A percentile compares a stretch with the other conserved stretches of the same genome.
phyloP scores from a whole-genome alignment of 257 asterid genomes.

The Plectranthus barbatus region DNA sequence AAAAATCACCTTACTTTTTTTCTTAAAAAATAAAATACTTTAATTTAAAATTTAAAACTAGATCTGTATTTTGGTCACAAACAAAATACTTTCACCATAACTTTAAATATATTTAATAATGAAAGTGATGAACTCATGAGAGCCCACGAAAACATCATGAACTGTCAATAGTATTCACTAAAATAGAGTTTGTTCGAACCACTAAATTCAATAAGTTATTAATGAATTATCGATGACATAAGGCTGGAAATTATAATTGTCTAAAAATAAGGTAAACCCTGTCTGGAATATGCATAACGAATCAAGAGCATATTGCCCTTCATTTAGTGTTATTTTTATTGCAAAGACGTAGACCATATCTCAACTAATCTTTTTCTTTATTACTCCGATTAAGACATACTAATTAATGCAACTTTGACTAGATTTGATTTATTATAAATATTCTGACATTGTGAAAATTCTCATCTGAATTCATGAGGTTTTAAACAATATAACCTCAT shows the following conservation, averaged over 20 bases:
- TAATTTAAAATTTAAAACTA: too few species aligned
- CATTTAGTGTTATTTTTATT: neutral
- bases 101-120: too few species aligned
- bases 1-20: neutral
- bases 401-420: conserved; percentile 2
- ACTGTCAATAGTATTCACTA: too few species aligned
- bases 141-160: neutral
- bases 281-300: conserved; percentile 11
- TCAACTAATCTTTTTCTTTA: neutral
- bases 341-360: conserved; percentile 12
- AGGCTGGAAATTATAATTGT: neutral
- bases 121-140: neutral
- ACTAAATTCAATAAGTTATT: neutral
- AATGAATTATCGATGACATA: neutral
- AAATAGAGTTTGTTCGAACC: neutral
- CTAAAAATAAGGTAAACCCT: neutral
- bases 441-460: neutral
- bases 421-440: neutral
- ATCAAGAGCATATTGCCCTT: conserved; percentile 6
- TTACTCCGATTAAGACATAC: conserved; percentile 2
- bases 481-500: too few species aligned
- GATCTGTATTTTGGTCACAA: too few species aligned
- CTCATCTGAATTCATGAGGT: neutral
- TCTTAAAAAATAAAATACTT: too few species aligned
- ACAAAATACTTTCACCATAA: too few species aligned